Base-by-base conservation (phyloP, 441 rosid species). In the Populus tomentosa region DNA sequence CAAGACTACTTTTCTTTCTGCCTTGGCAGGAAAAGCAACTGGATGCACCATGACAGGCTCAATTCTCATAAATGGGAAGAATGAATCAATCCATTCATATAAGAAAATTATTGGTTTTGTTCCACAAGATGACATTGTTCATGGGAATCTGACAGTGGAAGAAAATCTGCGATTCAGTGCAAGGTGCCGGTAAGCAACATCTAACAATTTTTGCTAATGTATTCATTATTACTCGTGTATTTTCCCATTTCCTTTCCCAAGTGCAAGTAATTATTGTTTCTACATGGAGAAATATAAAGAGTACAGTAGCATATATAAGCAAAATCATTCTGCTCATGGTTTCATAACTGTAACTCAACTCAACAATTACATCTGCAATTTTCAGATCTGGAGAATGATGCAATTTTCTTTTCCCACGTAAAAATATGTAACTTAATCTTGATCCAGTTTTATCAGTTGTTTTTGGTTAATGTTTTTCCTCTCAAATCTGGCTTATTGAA, bases 131-230 rank as follows among this genome's bases (percentile, higher is more conserved):
- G 99, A 96, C 76, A 85, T 94, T 28, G 99, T 96, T 74, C 98
- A 96, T 77, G 98, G 99, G 69, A 90, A 96, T 85, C 88, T 96
- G 87, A 94, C 99, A 7, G 98, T 96, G 69, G 99, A 92, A 78
- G 99, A 94, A 86, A 96, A 96, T 86, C 90, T 97, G 63, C 89
- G 95, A 88, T 97, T 97, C 82, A 93, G 90, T 84, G 99, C 99
- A 72, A 88, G 89, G 32, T 97, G 98, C 90, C 90, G 97, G 96
- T 89, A 88, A 20, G 81, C 70, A 50, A 70, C 28, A 21, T 38
- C 35, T 72, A 65, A 10, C 67, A 75, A 70, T 32, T 72, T 50
- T 75, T 24, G 67, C 67, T 61, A 33, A 28, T 64, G 23, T 33
- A 56, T 78, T 78, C 23, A 53, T 61, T 71, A 42, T 56, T 42